Base-by-base conservation (phyloP, 1,139 yeast genomes). In the Pichia norvegensis region DNA sequence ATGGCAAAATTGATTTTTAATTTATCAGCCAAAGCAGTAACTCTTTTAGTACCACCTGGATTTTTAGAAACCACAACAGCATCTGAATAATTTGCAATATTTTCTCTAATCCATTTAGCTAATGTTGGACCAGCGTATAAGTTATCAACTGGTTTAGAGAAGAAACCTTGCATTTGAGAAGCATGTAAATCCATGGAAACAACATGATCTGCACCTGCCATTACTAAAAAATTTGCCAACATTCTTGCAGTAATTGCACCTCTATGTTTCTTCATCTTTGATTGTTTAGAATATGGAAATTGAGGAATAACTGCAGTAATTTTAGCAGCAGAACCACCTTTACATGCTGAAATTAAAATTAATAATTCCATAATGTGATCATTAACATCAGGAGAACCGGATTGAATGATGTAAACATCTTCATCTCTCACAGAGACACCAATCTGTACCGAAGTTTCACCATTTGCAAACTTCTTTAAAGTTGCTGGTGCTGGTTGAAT, bases 131-230 rank as follows among this genome's bases (percentile, higher is more conserved):
- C 97, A 25, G 97, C 97, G 61, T 86, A 88, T 52, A 92, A 70
- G 65, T 92, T 92, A 66, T 92, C 99, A 27, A 92, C 97, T 0
- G 99, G 98, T 60, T 88, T 88, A 38, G 95, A 79, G 70, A 92
- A 92, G 63, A 94, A 92, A 14, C 99, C 99, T 70, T 92, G 99
- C 97, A 92, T 94, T 67, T 92, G 99, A 36, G 95, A 82, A 25
- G 98, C 98, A 63, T 94, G 98, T 57, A 92, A 72, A 64, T 92
- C 99, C 97, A 92, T 90, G 7, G 96, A 86, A 37, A 92, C 94
- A 52, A 92, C 95, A 68, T 92, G 99, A 67, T 94, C 98, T 21
- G 97, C 98, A 53, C 99, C 99, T 1, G 99, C 97, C 95, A 92
- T 92, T 46, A 90, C 81, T 55, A 94, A 72, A 60, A 94, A 69